Evolutionary conservation across 2,329 filamentous ascomycete genomes (phyloP).

Genomic region (Cladosporium austrohemisphaericum): DNA sequence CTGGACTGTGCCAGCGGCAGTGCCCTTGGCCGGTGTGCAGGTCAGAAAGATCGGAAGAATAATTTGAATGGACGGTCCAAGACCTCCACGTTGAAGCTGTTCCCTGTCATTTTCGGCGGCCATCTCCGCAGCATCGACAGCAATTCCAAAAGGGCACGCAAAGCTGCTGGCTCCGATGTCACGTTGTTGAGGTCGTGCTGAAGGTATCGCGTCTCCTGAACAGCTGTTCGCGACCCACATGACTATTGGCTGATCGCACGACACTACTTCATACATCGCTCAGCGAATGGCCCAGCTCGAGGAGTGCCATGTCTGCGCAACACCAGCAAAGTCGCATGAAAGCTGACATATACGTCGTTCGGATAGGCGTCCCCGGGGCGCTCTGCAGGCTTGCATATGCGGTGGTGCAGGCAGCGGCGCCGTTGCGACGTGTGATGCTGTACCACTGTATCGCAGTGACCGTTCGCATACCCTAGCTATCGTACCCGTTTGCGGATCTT

Average conservation of each 20-base stretch:
- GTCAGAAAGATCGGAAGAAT: neutral
- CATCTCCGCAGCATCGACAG: neutral
- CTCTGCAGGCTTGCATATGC: conserved; percentile 6
- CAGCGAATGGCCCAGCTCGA: neutral
- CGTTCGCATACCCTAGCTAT: neutral
- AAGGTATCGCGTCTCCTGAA: neutral
- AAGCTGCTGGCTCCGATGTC: too few species aligned
- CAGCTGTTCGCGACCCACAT: conserved; percentile 5
- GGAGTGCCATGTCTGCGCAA: neutral
- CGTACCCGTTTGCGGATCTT: too few species aligned
- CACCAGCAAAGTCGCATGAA: neutral
- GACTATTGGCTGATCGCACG: conserved; percentile 12
- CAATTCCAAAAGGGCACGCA: too few species aligned
- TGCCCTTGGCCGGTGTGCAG: too few species aligned
- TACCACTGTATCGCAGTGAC: neutral
- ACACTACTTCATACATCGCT: neutral
- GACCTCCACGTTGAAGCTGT: neutral
- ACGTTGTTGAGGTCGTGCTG: too few species aligned
- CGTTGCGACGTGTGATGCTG: neutral
- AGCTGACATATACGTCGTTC: neutral
- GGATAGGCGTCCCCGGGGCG: neutral
- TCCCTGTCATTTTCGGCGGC: neutral
- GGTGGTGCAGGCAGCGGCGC: conserved; percentile 1
- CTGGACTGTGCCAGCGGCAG: neutral
- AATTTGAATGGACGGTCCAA: neutral